phyloP scores from a whole-genome alignment of 2,329 filamentous ascomycete genomes.

The Arthroderma sp. region DNA sequence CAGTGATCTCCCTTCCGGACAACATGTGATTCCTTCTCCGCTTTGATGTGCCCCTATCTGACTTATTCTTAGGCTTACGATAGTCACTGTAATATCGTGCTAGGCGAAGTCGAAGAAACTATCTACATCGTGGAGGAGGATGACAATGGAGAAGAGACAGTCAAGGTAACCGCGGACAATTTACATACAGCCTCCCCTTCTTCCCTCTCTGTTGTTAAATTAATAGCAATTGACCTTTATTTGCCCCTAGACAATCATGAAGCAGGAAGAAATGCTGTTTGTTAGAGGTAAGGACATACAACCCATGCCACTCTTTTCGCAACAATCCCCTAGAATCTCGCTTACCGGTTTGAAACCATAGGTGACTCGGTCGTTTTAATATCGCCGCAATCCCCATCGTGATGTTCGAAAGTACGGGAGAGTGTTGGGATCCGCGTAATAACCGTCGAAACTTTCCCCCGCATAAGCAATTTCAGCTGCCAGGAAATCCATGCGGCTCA shows the following conservation, averaged over 20 bases:
- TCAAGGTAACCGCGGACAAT: conserved; percentile 45
- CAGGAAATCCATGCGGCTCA: not conserved
- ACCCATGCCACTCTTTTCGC: not conserved
- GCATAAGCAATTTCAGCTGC: not conserved
- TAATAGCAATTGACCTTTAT: too few species aligned
- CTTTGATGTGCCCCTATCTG: conserved; percentile 1
- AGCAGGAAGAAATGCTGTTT: conserved; percentile 97
- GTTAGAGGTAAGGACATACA: conserved; percentile 60
- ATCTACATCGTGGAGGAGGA: conserved; percentile 89
- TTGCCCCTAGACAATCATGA: conserved; percentile 65
- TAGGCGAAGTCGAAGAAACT: conserved; percentile 94
- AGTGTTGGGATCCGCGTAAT: not conserved
- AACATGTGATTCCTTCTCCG: not conserved
- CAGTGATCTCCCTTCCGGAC: conserved; percentile 22
- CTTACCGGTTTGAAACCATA: conserved; percentile 23
- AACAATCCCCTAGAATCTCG: conserved; percentile 10
- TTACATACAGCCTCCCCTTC: not conserved
- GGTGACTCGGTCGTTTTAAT: conserved; percentile 62
- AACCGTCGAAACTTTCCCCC: not conserved
- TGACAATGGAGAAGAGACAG: conserved; percentile 57
- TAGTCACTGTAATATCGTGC: conserved; percentile 91
- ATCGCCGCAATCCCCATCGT: conserved; percentile 41
- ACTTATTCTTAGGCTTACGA: conserved; percentile 65
- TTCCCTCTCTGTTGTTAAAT: not conserved
- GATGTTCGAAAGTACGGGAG: conserved; percentile 2